Base-by-base conservation (phyloP, 768 basidiomycete species). In the Tulasnella sp. region DNA sequence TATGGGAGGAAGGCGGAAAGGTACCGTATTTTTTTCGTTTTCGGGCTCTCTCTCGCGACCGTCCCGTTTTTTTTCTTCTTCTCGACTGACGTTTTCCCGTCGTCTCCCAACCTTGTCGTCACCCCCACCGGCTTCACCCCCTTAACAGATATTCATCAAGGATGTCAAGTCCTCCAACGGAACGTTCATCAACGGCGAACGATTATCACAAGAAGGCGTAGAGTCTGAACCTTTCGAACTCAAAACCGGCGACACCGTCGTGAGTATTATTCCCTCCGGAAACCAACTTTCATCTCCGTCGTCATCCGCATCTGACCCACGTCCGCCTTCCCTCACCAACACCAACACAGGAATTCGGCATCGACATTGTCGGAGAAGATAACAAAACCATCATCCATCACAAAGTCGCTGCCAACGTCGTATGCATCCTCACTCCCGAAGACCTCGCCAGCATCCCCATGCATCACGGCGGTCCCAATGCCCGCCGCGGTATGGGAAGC, bases 141-240 rank as follows among this genome's bases (percentile, higher is more conserved):
- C 32, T 29, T 5, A 4, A 1, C 72, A 98, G 94, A 95, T 98
- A 80, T 96, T 83, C 83, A 98, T 99, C 84, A 96, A 94, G 81
- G 97, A 98, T 80, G 94, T 98, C 78, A 96, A 96, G 83, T 94
- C 91, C 75, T 95, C 93, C 0, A 99, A 99, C 75, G 97, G 97
- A 1, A 99, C 97, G 6, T 99, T 98, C 79, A 95, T 99, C 79
- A 98, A 99, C 77, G 90, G 93, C 72, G 94, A 98, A 75, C 86
- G 97, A 44, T 88, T 98, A 64, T 93, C 90, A 75, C 85, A 85
- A 3, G 96, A 99, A 79, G 90, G 92, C 40, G 84, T 91, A 73
- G 95, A 98, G 81, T 93, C 91, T 0, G 92, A 95, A 26, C 93
- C 95, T 0, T 95, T 88, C 75, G 94, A 97, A 81, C 88, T 99